Base-by-base conservation (phyloP, 2,329 filamentous ascomycete genomes). In the Colletotrichum limetticola region DNA sequence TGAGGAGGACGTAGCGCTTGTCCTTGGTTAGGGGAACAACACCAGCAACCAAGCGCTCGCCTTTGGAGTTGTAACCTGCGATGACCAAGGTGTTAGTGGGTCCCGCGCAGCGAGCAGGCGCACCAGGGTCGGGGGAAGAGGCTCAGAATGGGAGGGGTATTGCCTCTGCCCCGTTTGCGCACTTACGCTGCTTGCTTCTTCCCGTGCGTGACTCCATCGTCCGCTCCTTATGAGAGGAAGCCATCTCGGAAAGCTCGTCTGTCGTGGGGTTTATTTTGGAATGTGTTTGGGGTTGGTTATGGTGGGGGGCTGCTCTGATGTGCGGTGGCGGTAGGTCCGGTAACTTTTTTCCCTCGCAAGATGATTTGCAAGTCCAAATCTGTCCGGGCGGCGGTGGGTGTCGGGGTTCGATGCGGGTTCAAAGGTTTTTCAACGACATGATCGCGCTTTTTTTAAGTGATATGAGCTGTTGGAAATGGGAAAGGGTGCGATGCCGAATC, bases 31-130 rank as follows among this genome's bases (percentile, higher is more conserved):
- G 88, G 76, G 97, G 95, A 60, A 99, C 97, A 71, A 98, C 92
- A 78, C 97, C 97, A 74, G 97, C 96, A 78, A 99, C 97, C 74
- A 98, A 92, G 77, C 97, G 93, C 85, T 98, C 96, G 85, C 96
- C 96, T 82, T 95, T 93, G 73, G 93, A 86, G 80, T 94, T 95
- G 85, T 98, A 99, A 80, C 95, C 97, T 98, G 84, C 68, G 79
- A 64, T 64, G 70, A 77, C 80, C 64, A 78, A 79, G 66, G 75
- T 74, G 81, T 85, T 80, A 85, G 83, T 82, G 79, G 79, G 80
- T 73, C 65, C 73, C 74, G 72, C 66, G 69, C 66, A 66, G 69
- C 69, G 56, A 70, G 69, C 69, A 74, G 74, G 71, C 71, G 63
- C 74, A 74, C 67, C 67, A 75, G 71, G 63, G 67, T 65, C 65